Conservation (phyloP, 2,329 filamentous ascomycete genomes). For the Cladosporium sp. region DNA sequence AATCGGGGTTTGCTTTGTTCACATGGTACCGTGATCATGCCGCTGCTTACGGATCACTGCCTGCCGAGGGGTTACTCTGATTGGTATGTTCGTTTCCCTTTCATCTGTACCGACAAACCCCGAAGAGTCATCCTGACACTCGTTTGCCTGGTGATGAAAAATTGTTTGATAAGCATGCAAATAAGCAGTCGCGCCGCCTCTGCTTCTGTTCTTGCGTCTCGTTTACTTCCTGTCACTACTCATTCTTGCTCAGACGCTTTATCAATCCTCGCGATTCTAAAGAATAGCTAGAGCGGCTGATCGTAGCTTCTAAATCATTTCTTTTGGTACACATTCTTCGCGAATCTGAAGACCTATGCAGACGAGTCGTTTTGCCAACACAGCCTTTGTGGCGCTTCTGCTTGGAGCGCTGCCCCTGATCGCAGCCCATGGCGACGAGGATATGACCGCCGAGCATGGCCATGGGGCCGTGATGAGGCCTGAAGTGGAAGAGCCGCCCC, state of each 20-base stretch:
- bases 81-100: background rate
- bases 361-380: constrained; percentile 19
- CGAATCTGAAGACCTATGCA: constrained; percentile 14
- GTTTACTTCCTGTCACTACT: background rate
- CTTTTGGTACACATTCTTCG: background rate
- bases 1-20: background rate
- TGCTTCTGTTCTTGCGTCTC: background rate
- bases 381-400: constrained; percentile 33
- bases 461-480: constrained; percentile 17
- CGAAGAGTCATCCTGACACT: background rate
- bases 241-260: too few species aligned
- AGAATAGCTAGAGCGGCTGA: background rate
- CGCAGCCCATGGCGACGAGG: constrained; percentile 33
- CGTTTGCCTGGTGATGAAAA: background rate
- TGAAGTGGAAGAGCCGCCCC: constrained; percentile 20
- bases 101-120: background rate
- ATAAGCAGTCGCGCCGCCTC: constrained; percentile 28
- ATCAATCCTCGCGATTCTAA: background rate
- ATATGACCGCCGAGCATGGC: constrained; percentile 27
- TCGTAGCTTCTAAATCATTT: background rate
- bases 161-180: background rate
- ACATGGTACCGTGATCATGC: background rate
- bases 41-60: constrained; percentile 6
- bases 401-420: constrained; percentile 37
- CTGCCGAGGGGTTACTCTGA: background rate